These are phyloP conservation scores for Solanum chacoense DNA, from an alignment of 305 asterid species.

Conservation along the genomic window DNA sequence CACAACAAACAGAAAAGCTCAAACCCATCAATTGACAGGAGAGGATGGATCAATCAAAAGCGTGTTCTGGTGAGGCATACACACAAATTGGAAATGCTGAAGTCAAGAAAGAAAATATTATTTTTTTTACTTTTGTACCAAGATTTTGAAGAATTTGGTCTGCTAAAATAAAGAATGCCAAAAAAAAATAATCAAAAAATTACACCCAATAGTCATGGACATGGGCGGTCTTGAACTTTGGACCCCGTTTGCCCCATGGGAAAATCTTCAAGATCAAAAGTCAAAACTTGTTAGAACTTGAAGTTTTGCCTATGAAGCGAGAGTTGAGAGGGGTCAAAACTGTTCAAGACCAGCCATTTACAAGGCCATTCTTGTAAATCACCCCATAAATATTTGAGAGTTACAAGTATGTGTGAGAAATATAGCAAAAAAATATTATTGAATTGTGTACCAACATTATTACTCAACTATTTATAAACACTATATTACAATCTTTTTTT, in stretches of 20 bases:
- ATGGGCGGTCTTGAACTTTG: neutral
- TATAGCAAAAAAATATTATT: neutral
- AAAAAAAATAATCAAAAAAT: neutral
- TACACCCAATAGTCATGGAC: neutral
- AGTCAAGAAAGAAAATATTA: neutral
- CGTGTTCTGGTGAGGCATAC: neutral
- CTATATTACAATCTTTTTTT: neutral
- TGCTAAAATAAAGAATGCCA: neutral
- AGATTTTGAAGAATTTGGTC: neutral
- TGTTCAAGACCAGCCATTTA: neutral
- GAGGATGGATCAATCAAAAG: neutral
- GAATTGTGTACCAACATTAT: neutral
- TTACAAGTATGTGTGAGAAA: neutral
- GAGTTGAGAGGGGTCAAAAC: neutral
- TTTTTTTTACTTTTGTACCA: neutral
- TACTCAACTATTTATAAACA: neutral
- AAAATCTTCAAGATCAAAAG: neutral
- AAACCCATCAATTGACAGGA: neutral
- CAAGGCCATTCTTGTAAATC: neutral
- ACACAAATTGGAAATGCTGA: neutral
- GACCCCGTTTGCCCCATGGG: neutral
- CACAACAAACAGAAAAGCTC: neutral
- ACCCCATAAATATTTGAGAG: neutral
- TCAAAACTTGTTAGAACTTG: neutral
- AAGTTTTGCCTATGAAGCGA: neutral